phyloP scores from a whole-genome alignment of 352 stramenopile species.

The Phytophthora melonis region DNA sequence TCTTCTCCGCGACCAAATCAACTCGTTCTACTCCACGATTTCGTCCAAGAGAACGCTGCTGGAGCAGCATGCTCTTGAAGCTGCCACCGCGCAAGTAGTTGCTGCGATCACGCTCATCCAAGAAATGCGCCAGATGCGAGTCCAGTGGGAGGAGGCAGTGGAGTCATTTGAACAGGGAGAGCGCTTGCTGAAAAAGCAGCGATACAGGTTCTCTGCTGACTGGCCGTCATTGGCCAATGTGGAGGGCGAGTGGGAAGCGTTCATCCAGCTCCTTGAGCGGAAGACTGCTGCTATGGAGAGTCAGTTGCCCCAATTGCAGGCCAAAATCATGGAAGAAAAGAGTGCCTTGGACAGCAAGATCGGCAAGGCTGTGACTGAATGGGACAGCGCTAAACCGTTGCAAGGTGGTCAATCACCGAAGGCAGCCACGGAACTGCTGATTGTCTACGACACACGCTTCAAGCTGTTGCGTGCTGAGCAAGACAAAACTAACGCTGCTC shows the following conservation, averaged over 20 bases:
- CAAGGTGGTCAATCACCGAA: constrained; percentile 80
- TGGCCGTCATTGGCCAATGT: constrained; percentile 98
- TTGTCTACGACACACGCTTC: constrained; percentile 87
- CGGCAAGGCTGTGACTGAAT: constrained; percentile 74
- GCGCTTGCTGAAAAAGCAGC: constrained; percentile 96
- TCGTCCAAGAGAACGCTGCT: constrained; percentile 89
- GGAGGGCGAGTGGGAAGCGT: constrained; percentile 96
- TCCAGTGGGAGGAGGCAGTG: constrained; percentile 79
- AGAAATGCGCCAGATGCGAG: constrained; percentile 83
- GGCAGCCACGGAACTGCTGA: constrained; percentile 78
- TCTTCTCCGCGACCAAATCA: constrained; percentile 95
- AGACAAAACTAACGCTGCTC: constrained; percentile 95
- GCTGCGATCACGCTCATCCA: constrained; percentile 91
- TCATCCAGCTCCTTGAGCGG: constrained; percentile 90
- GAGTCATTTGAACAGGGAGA: constrained; percentile 95
- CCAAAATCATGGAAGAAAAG: constrained; percentile 97
- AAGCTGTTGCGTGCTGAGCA: constrained; percentile 91
- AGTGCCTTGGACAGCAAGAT: constrained; percentile 89
- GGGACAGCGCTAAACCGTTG: constrained; percentile 84
- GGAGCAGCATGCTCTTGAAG: constrained; percentile 96
- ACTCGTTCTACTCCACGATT: constrained; percentile 88
- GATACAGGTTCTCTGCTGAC: constrained; percentile 94
- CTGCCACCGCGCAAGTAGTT: constrained; percentile 97
- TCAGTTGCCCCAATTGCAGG: constrained; percentile 97
- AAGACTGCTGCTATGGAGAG: constrained; percentile 96